phyloP scores from a whole-genome alignment of 192 early-diverging fungal species.

The Rhizoclosmatium globosum region DNA sequence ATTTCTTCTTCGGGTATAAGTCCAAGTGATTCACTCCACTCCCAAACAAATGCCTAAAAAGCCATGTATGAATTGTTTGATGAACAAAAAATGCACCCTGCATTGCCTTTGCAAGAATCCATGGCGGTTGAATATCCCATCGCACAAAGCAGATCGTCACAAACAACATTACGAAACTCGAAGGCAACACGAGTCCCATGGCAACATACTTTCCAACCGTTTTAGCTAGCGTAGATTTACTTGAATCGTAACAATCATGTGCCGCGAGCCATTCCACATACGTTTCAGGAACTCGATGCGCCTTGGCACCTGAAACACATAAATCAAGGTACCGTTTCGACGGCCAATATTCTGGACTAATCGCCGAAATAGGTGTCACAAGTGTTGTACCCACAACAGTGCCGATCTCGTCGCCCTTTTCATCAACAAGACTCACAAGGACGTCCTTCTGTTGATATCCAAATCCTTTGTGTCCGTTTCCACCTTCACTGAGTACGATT shows the following conservation, averaged over 20 bases:
- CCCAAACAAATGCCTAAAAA: conserved; percentile 11
- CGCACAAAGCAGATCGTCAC: background rate
- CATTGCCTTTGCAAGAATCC: background rate
- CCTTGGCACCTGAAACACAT: conserved; percentile 6
- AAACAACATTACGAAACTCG: background rate
- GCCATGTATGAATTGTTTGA: background rate
- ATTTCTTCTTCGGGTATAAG: too few species aligned
- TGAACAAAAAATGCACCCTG: background rate
- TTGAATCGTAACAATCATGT: conserved; percentile 5
- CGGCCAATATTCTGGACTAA: conserved; percentile 17
- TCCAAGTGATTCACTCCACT: conserved; percentile 19
- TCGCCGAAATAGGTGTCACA: background rate
- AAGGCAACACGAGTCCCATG: background rate
- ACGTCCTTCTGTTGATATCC: conserved; percentile 5
- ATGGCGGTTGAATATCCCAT: background rate
- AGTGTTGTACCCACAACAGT: background rate
- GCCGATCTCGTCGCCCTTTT: background rate
- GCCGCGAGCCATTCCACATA: conserved; percentile 3
- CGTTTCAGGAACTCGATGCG: background rate
- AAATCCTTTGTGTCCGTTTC: conserved; percentile 2
- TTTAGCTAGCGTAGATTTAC: background rate
- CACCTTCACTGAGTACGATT: conserved; percentile 8
- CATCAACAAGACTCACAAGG: background rate
- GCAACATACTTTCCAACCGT: background rate
- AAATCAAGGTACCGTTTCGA: conserved; percentile 18